Evolutionary conservation across 2,329 filamentous ascomycete species (phyloP).

Genomic region (Epichloe hybrida): DNA sequence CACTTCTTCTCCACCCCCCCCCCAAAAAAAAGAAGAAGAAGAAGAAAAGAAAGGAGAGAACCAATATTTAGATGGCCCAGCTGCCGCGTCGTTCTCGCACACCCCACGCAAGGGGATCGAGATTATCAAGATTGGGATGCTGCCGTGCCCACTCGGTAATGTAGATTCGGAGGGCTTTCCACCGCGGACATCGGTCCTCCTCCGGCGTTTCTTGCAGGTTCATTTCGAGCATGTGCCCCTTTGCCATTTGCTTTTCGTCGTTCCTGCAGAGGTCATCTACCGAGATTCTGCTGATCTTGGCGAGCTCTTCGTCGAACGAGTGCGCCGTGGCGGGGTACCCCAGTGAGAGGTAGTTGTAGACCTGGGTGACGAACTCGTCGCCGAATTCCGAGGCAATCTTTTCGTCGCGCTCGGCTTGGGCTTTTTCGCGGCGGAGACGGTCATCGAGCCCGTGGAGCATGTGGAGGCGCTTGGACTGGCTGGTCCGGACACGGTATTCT

Average conservation of each 20-base stretch:
- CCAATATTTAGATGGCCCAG: slow-evolving; percentile 46
- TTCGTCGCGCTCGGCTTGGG: slow-evolving; percentile 34
- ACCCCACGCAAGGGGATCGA: slow-evolving; percentile 52
- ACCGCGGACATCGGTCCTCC: slow-evolving; percentile 51
- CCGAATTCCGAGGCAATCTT: slow-evolving; percentile 55
- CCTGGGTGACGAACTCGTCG: slow-evolving; percentile 80
- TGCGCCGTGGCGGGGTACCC: slow-evolving; percentile 80
- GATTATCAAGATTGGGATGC: slow-evolving; percentile 57
- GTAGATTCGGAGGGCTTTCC: slow-evolving; percentile 73
- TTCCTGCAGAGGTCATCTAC: slow-evolving; percentile 57
- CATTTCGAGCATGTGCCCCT: slow-evolving; percentile 58
- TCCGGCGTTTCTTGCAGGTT: slow-evolving; percentile 28
- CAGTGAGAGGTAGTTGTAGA: slow-evolving; percentile 91
- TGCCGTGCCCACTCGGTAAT: slow-evolving; percentile 83
- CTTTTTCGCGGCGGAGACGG: slow-evolving; percentile 35
- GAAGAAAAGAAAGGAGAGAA: too few relatives aligned
- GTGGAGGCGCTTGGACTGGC: slow-evolving; percentile 30
- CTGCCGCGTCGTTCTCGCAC: slow-evolving; percentile 53
- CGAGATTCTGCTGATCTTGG: slow-evolving; percentile 61
- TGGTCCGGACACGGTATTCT: slow-evolving; percentile 16
- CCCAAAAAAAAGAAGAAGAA: background rate
- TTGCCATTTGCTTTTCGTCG: slow-evolving; percentile 47
- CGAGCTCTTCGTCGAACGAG: slow-evolving; percentile 72
- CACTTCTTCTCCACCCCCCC: too few relatives aligned
- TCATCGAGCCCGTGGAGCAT: slow-evolving; percentile 39